Percentiles rank a stretch among this genome's conserved stretches.
These are phyloP conservation scores for Entomortierella lignicola DNA, from an alignment of 192 early-diverging fungal species.

Conservation along the genomic window DNA sequence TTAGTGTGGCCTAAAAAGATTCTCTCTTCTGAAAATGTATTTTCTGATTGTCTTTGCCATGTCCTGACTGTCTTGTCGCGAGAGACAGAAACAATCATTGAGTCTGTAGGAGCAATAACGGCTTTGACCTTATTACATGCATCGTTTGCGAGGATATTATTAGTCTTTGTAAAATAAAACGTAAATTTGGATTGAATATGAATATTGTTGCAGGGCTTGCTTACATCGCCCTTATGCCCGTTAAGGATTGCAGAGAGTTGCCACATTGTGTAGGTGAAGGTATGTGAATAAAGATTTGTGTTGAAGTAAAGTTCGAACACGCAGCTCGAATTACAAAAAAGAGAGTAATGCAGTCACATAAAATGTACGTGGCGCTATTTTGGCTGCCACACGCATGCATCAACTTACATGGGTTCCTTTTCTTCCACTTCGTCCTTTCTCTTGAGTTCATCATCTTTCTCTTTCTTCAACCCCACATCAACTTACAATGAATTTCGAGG, in stretches of 20 bases:
- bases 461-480: conserved; percentile 4
- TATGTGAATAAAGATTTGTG: too few relatives aligned
- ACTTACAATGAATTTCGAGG: conserved; percentile 83
- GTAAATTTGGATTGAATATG: too few relatives aligned
- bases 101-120: conserved; percentile 65
- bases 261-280: conserved; percentile 24
- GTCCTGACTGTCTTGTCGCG: conserved; percentile 79
- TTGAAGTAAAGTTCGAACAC: too few relatives aligned
- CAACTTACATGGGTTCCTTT: neutral
- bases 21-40: conserved; percentile 64
- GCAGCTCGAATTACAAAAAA: neutral
- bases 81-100: conserved; percentile 75
- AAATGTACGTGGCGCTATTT: neutral
- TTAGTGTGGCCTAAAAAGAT: conserved; percentile 75
- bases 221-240: conserved; percentile 52
- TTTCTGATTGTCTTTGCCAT: conserved; percentile 71
- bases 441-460: conserved; percentile 2
- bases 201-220: neutral
- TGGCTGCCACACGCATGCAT: neutral
- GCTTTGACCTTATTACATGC: conserved; percentile 71
- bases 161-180: too few relatives aligned
- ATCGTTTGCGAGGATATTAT: too few relatives aligned
- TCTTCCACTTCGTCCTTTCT: neutral
- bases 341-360: neutral
- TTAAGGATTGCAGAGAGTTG: conserved; percentile 49